These are phyloP conservation scores for Castanopsis chinensis DNA, from an alignment of 306 rosid species.

Conservation along the genomic window DNA sequence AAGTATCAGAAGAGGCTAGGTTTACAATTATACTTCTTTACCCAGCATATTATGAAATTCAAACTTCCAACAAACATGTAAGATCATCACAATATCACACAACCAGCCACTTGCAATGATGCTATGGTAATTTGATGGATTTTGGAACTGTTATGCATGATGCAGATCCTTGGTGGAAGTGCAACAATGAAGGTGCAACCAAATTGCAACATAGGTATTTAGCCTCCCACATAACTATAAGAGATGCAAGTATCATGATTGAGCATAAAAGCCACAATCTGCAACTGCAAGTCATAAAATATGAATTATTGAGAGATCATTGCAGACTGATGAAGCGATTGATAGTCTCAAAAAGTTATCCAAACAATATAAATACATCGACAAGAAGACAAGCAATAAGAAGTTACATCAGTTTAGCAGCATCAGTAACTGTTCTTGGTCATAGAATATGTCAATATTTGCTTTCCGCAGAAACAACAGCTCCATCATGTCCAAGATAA, in stretches of 20 bases:
- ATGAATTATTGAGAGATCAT: conserved; percentile 9
- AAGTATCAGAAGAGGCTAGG: conserved; percentile 11
- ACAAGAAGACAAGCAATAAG: neutral
- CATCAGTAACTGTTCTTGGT: neutral
- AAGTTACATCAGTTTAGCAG: neutral
- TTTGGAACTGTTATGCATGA: neutral
- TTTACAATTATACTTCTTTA: neutral
- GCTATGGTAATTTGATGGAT: neutral
- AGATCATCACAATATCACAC: neutral
- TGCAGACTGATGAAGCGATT: neutral
- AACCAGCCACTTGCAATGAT: conserved; percentile 9
- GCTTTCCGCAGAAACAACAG: neutral
- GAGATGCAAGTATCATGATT: neutral
- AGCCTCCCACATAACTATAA: neutral
- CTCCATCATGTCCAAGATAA: neutral
- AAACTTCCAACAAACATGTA: neutral
- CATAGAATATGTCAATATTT: neutral
- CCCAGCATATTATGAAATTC: neutral
- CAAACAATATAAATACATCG: neutral
- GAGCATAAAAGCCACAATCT: neutral
- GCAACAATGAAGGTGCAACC: conserved; percentile 3
- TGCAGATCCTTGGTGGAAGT: conserved; percentile 12
- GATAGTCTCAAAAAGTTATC: neutral
- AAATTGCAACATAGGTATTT: neutral
- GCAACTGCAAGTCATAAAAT: neutral